These are phyloP conservation scores for Coprinopsis strossmayeri DNA, from an alignment of 768 basidiomycete species.

Conservation along the genomic window DNA sequence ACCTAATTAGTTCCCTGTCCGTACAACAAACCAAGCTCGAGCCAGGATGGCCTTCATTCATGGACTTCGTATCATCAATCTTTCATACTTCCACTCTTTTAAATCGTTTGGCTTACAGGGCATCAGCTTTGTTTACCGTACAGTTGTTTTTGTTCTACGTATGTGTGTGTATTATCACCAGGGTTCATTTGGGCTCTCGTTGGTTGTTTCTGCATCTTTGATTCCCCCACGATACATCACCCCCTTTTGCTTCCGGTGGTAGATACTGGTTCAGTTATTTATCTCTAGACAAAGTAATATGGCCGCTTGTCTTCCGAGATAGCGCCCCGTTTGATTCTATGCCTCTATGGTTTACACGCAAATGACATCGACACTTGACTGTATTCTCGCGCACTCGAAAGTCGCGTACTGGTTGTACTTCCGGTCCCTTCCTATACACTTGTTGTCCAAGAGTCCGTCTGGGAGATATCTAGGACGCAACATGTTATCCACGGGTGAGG, in stretches of 20 bases:
- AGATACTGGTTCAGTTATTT: not conserved
- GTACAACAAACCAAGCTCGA: slow-evolving; percentile 1
- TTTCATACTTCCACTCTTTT: slow-evolving; percentile 6
- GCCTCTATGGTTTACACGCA: not conserved
- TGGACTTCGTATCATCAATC: slow-evolving; percentile 4
- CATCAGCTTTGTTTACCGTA: slow-evolving; percentile 1
- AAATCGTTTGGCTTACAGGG: not conserved
- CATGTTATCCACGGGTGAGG: too few species aligned
- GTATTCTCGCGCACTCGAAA: too few species aligned
- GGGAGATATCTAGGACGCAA: too few species aligned
- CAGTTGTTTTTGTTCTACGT: not conserved
- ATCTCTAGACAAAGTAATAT: slow-evolving; percentile 8
- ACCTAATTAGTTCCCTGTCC: not conserved
- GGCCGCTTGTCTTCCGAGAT: not conserved
- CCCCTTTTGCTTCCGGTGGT: slow-evolving; percentile 9
- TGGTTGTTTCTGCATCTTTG: slow-evolving; percentile 1
- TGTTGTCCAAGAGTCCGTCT: too few species aligned
- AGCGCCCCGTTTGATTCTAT: not conserved
- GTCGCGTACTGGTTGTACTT: too few species aligned
- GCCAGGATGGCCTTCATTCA: slow-evolving; percentile 5
- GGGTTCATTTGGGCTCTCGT: not conserved
- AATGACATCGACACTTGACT: too few species aligned
- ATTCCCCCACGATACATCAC: not conserved
- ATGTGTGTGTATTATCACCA: slow-evolving; percentile 5
- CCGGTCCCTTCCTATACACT: too few species aligned